Base-by-base conservation (phyloP, 2,329 filamentous ascomycete genomes). In the Teratosphaeriaceae sp. region DNA sequence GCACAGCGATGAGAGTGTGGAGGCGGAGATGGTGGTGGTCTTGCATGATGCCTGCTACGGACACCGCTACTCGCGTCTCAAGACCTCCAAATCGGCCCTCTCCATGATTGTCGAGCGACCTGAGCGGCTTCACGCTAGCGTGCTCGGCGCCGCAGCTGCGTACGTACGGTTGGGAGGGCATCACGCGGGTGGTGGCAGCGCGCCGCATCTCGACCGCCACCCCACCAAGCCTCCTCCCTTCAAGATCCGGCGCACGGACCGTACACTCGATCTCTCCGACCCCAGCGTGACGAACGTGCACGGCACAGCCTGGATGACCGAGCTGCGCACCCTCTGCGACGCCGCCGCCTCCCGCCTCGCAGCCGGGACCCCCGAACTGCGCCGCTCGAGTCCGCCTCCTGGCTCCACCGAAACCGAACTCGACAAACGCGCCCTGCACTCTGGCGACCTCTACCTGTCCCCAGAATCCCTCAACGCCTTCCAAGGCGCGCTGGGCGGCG, bases 11-110 rank as follows among this genome's bases (percentile, higher is more conserved):
- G 61, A 57, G 2, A 57, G 56, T 8, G 55, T 56, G 9, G 50
- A 60, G 5, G 62, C 74, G 2, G 71, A 88, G 47, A 88, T 87
- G 0, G 67, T 94, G 3, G 88, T 97, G 36, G 76, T 98, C 22
- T 70, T 98, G 2, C 88, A 97, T 57, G 92, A 98, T 67, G 82
- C 85, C 41, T 95, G 90, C 65, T 98, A 97, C 62, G 89, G 90
- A 19, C 92, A 98, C 67, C 82, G 88, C 18, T 98, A 82, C 64
- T 87, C 89, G 9, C 78, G 92, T 34, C 88, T 88, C 3, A 82
- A 85, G 54, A 84, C 88, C 1, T 83, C 80, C 18, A 84, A 84
- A 55, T 75, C 71, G 34, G 76, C 77, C 13, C 73, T 97, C 1
- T 79, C 72, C 56, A 85, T 82, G 44, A 95, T 98, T 51, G 89